phyloP scores from a whole-genome alignment of 495 filamentous ascomycete genomes.

The Amphirosellinia nigrospora region DNA sequence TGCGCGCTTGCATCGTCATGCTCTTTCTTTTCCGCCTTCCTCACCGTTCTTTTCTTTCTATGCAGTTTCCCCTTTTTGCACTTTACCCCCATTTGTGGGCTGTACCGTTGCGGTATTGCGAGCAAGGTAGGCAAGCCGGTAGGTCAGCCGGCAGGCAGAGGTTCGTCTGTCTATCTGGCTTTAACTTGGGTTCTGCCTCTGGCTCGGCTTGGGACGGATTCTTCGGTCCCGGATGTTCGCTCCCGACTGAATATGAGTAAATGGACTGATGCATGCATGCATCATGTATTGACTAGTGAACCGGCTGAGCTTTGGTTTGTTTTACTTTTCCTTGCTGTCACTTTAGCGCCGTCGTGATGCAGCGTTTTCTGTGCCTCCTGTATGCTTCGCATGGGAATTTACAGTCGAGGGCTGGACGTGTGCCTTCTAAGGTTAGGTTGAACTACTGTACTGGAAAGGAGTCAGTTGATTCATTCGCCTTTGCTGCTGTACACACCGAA shows the following conservation, averaged over 20 bases:
- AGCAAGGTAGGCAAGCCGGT: background rate
- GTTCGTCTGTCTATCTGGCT: background rate
- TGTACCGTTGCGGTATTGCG: slow-evolving; percentile 1
- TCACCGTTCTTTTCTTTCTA: slow-evolving; percentile 12
- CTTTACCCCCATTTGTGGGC: slow-evolving; percentile 1
- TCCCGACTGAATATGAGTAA: background rate
- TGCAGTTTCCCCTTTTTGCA: background rate
- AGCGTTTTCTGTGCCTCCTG: background rate
- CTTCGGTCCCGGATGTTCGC: background rate
- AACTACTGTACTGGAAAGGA: background rate
- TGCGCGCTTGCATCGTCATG: background rate
- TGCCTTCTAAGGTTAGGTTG: background rate
- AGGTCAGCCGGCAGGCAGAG: background rate
- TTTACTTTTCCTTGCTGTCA: background rate
- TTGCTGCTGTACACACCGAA: background rate
- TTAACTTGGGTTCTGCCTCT: background rate
- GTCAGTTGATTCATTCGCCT: background rate
- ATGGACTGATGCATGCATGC: background rate
- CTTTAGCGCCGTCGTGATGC: background rate
- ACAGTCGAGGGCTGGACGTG: background rate
- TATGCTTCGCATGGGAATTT: background rate
- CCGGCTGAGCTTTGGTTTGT: background rate
- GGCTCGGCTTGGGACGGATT: background rate
- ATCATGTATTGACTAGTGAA: too few relatives aligned
- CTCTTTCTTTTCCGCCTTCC: background rate